phyloP scores from a whole-genome alignment of 176 grass and related monocot species.

The Microstegium vimineum region DNA sequence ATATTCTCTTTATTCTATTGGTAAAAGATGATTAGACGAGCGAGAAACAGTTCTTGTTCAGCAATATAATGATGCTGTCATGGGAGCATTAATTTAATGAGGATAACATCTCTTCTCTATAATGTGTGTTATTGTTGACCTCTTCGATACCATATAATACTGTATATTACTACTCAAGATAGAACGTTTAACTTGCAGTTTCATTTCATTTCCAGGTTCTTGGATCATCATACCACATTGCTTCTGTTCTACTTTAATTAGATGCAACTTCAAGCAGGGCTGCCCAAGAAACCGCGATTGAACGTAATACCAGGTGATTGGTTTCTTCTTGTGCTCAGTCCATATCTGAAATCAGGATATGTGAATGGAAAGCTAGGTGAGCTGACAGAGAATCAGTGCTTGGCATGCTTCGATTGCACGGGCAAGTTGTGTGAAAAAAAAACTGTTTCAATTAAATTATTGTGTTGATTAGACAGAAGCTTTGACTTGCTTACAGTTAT shows the following conservation, averaged over 20 bases:
- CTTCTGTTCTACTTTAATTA: constrained; percentile 39
- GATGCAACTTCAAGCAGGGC: constrained; percentile 14
- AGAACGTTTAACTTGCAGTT: neutral
- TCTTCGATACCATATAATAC: too few relatives aligned
- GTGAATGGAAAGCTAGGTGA: constrained; percentile 23
- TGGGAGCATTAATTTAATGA: neutral
- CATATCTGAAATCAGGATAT: constrained; percentile 20
- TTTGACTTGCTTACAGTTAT: constrained; percentile 34
- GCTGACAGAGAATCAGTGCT: constrained; percentile 12
- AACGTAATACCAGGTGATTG: constrained; percentile 11
- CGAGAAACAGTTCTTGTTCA: constrained; percentile 19
- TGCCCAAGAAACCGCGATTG: neutral
- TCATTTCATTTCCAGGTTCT: neutral
- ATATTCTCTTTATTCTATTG: constrained; percentile 12
- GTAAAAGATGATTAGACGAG: neutral
- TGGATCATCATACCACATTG: constrained; percentile 21
- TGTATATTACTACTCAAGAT: too few relatives aligned
- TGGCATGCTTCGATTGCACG: constrained; percentile 21
- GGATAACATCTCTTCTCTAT: constrained; percentile 12
- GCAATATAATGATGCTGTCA: constrained; percentile 27
- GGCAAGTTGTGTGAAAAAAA: neutral
- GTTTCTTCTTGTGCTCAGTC: neutral
- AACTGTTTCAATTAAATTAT: constrained; percentile 12
- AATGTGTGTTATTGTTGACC: constrained; percentile 2
- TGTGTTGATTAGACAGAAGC: constrained; percentile 25